Base-by-base conservation (phyloP, 2,329 filamentous ascomycete species). In the Colletotrichum aenigma region DNA sequence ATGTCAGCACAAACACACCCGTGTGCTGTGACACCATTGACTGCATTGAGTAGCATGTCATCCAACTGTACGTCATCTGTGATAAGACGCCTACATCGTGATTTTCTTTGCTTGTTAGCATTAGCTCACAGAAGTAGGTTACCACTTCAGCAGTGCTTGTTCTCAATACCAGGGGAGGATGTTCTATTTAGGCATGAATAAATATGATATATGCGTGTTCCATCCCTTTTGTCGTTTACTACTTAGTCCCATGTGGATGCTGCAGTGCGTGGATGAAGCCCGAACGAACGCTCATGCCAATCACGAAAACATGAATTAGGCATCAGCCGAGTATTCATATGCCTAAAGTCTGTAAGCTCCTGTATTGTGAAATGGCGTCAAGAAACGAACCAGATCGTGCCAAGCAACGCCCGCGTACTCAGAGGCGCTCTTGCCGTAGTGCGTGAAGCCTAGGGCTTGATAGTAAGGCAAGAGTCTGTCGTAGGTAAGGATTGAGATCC, bases 401-500 rank as follows among this genome's bases (percentile, higher is more conserved):
- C 81, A 83, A 3, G 79, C 77, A 6, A 83, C 77, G 3, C 81
- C 81, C 3, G 81, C 81, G 55, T 83, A 82, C 21, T 77, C 78
- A 13, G 78, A 82, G 6, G 78, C 77, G 52, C 81, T 83, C 70
- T 81, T 84, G 15, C 81, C 81, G 7, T 81, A 79, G 70, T 83
- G 78, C 15, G 79, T 78, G 30, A 84, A 84, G 0, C 82, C 82
- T 7, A 83, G 66, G 21, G 77, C 78, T 26, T 83, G 58, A n/a
- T 83, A 83, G 48, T 81, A 83, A 9, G 81, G 76, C 0, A 83
- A 79, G 2, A 83, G 79, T 2, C 77, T 77, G 21, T 82, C 81
- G 18, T 83, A 82, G 0, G 81, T 83, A 43, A 83, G 36, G 55
- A 83, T 81, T 2, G 81, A 79, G 16, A 83, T 78, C 3, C 81